These are phyloP conservation scores for Claviceps pusilla DNA, from an alignment of 2,329 filamentous ascomycete genomes.

Conservation along the genomic window DNA sequence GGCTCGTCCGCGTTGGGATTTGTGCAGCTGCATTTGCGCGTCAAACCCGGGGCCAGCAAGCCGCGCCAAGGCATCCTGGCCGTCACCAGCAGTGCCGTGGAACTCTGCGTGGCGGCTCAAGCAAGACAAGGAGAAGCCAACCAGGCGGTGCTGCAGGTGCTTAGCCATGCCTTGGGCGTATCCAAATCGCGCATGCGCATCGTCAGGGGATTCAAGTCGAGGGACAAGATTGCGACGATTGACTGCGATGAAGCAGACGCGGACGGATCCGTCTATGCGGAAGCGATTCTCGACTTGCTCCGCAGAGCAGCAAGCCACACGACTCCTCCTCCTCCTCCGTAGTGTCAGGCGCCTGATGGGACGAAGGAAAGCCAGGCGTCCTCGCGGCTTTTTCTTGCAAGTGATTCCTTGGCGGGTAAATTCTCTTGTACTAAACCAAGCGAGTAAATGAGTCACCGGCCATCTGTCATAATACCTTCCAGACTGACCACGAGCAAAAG, in stretches of 20 bases:
- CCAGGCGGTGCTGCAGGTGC: conserved; percentile 45
- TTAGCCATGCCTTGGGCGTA: conserved; percentile 44
- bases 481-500: no score
- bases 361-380: not conserved
- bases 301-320: conserved; percentile 13
- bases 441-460: no score
- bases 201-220: conserved; percentile 46
- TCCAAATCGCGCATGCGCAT: conserved; percentile 51
- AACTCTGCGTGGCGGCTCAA: conserved; percentile 51
- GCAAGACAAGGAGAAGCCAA: conserved; percentile 56
- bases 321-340: not conserved
- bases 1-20: conserved; percentile 26
- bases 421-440: no score
- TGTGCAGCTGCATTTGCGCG: conserved; percentile 48
- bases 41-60: conserved; percentile 51
- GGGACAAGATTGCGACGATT: conserved; percentile 45
- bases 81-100: conserved; percentile 41
- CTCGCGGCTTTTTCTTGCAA: not conserved
- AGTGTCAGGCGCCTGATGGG: not conserved
- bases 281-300: conserved; percentile 14
- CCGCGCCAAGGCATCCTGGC: conserved; percentile 44
- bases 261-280: conserved; percentile 16
- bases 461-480: no score
- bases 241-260: conserved; percentile 20
- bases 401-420: not conserved